Evolutionary conservation across 495 filamentous ascomycete genomes (phyloP).

Genomic region (Daldinia decipiens): DNA sequence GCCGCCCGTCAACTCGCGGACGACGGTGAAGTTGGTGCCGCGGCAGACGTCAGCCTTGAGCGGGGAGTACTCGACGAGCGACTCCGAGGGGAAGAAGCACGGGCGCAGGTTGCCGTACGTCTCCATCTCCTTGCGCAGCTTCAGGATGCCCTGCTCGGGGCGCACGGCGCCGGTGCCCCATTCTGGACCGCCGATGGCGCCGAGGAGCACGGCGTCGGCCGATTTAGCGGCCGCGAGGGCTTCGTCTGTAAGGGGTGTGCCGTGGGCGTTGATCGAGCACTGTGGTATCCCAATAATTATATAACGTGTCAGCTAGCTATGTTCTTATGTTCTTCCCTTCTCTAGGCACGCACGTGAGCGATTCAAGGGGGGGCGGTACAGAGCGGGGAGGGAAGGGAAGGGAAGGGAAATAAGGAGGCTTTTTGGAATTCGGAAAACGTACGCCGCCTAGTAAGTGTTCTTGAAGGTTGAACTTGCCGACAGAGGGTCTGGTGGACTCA

Average conservation of each 20-base stretch:
- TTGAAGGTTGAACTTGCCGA: conserved; percentile 86
- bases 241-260: conserved; percentile 80
- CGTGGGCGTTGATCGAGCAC: conserved; percentile 89
- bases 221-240: conserved; percentile 87
- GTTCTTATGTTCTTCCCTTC: neutral
- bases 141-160: conserved; percentile 93
- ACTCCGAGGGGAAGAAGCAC: conserved; percentile 94
- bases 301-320: neutral
- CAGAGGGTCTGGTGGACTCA: conserved; percentile 71
- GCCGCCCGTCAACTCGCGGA: conserved; percentile 93
- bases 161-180: conserved; percentile 92
- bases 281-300: conserved; percentile 44
- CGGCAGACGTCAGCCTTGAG: conserved; percentile 87
- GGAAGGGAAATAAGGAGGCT: neutral
- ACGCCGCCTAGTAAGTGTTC: conserved; percentile 94
- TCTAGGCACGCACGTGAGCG: neutral
- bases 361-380: neutral
- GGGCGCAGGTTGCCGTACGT: conserved; percentile 98
- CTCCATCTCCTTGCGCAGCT: conserved; percentile 90
- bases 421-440: conserved; percentile 54
- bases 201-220: conserved; percentile 92
- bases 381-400: too few species aligned
- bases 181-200: conserved; percentile 97
- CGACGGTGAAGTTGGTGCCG: conserved; percentile 92
- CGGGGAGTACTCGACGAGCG: conserved; percentile 86